These are phyloP conservation scores for Geoglossum cookeanum DNA, from an alignment of 2,329 filamentous ascomycete genomes.

Conservation along the genomic window DNA sequence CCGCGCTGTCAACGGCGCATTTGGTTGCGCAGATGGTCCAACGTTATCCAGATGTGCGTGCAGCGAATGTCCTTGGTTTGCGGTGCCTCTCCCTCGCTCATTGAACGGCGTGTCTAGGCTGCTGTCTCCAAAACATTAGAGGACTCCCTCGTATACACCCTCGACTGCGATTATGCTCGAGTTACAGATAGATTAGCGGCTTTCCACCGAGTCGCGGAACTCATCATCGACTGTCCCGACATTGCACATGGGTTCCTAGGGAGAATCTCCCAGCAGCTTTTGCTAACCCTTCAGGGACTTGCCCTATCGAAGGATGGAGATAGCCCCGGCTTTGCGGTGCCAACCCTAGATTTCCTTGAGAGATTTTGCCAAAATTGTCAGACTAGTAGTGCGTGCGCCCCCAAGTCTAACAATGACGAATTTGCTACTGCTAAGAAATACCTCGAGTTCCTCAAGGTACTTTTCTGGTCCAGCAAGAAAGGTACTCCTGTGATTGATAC, in stretches of 20 bases:
- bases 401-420: background rate
- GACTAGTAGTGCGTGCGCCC: background rate
- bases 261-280: background rate
- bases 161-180: background rate
- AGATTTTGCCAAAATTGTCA: background rate
- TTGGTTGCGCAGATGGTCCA: background rate
- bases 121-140: background rate
- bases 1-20: background rate
- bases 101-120: background rate
- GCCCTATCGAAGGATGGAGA: background rate
- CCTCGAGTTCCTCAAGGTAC: background rate
- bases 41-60: background rate
- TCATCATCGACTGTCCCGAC: background rate
- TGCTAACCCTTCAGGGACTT: background rate
- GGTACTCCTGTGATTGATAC: background rate
- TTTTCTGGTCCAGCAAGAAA: background rate
- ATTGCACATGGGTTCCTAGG: background rate
- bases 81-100: background rate
- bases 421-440: background rate
- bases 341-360: background rate
- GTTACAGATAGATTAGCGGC: background rate
- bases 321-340: background rate
- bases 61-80: background rate
- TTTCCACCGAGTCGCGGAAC: background rate
- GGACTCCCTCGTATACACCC: background rate